Percentiles rank a stretch among this genome's conserved stretches.
Evolutionary conservation across 192 early-diverging fungal genomes (phyloP).

Genomic region (Rhizophlyctis rosea): DNA sequence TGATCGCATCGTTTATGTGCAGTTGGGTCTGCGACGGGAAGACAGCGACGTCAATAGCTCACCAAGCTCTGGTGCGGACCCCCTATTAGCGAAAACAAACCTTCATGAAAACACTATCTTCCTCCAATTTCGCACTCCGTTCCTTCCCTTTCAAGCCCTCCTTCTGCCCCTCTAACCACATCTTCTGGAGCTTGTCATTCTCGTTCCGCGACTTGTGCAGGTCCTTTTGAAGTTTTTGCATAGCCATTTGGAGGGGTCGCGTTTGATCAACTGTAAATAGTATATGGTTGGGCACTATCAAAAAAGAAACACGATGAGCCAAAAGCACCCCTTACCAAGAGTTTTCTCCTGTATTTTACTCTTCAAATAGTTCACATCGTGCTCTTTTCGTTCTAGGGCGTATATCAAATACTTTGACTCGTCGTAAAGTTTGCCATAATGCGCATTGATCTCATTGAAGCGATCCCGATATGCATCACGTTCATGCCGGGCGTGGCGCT

Average conservation of each 20-base stretch:
- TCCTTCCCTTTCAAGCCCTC: conserved; percentile 33
- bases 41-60: not conserved
- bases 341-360: conserved; percentile 28
- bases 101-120: conserved; percentile 30
- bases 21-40: conserved; percentile 35
- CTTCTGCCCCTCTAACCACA: conserved; percentile 52
- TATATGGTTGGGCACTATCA: not conserved
- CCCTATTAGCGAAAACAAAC: conserved; percentile 6
- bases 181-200: conserved; percentile 45
- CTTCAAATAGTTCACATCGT: conserved; percentile 51
- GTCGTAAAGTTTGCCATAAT: conserved; percentile 39
- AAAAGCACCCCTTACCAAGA: conserved; percentile 23
- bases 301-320: not conserved
- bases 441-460: conserved; percentile 31
- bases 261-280: conserved; percentile 31
- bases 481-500: conserved; percentile 19
- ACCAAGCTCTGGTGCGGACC: not conserved
- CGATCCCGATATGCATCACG: conserved; percentile 13
- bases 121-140: conserved; percentile 18
- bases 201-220: conserved; percentile 26
- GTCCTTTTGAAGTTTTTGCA: conserved; percentile 40
- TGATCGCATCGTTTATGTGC: conserved; percentile 45
- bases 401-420: conserved; percentile 36
- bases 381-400: conserved; percentile 44
- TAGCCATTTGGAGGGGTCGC: conserved; percentile 26